Conservation (phyloP, 2,329 filamentous ascomycete species). For the Rhinocladiella similis region DNA sequence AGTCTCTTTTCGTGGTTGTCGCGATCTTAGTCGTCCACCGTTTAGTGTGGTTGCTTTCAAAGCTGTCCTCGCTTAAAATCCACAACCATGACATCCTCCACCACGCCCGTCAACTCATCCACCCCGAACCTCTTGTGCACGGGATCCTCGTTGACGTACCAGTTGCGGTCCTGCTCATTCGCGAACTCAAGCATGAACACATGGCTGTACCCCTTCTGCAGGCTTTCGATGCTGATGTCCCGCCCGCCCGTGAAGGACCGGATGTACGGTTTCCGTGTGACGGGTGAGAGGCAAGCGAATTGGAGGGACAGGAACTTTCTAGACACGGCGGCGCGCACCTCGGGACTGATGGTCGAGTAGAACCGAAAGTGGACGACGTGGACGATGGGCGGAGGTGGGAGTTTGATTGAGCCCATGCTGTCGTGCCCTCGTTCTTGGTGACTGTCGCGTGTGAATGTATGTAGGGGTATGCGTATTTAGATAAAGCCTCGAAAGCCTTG, state of each 20-base stretch:
- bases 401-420: not conserved
- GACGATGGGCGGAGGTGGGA: not conserved
- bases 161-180: conserved; percentile 63
- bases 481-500: no score
- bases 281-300: not conserved
- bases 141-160: conserved; percentile 66
- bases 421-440: not conserved
- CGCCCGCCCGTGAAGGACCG: conserved; percentile 10
- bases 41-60: no score
- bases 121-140: conserved; percentile 10
- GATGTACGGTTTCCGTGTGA: conserved; percentile 9
- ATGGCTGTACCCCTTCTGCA: conserved; percentile 59
- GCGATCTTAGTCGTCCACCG: no score
- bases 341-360: not conserved
- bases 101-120: conserved; percentile 9
- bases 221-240: conserved; percentile 12
- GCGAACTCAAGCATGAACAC: conserved; percentile 69
- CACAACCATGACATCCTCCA: conserved; percentile 17
- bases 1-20: no score
- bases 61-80: conserved; percentile 12
- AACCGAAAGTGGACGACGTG: conserved; percentile 15
- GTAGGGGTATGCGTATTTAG: no score
- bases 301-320: conserved; percentile 2
- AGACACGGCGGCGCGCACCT: not conserved
- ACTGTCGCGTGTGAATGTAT: no score